A percentile compares a stretch with the other conserved stretches of the same genome.
Evolutionary conservation across 768 basidiomycete species (phyloP).

Genomic region (Lactifluus echinatus): DNA sequence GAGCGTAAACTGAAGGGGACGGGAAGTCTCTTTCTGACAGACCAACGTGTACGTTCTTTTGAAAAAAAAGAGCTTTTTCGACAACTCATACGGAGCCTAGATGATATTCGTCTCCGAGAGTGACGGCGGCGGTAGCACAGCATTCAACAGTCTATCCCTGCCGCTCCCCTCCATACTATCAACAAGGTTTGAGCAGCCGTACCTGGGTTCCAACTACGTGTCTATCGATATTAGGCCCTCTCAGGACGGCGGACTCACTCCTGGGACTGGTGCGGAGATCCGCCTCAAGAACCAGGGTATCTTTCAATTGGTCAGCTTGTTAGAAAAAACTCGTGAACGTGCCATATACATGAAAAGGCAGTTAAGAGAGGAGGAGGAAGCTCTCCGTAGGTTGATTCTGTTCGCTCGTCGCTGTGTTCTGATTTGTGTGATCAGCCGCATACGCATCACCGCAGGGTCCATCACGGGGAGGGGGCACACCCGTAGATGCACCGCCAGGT

Average conservation of each 20-base stretch:
- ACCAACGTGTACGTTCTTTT: constrained; percentile 51
- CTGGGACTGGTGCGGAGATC: constrained; percentile 57
- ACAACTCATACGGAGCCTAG: constrained; percentile 29
- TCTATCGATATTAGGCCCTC: constrained; percentile 59
- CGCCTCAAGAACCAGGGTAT: constrained; percentile 59
- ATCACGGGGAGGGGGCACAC: constrained; percentile 17
- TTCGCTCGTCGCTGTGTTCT: not conserved
- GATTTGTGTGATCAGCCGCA: constrained; percentile 9
- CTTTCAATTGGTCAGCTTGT: constrained; percentile 61
- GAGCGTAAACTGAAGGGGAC: constrained; percentile 47
- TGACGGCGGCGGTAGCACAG: constrained; percentile 16
- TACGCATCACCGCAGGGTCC: constrained; percentile 20
- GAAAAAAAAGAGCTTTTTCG: not conserved
- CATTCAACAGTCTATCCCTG: constrained; percentile 40
- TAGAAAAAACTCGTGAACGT: constrained; percentile 73
- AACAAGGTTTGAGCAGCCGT: constrained; percentile 69
- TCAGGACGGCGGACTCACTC: constrained; percentile 53
- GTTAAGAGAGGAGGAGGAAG: constrained; percentile 47
- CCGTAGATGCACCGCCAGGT: constrained; percentile 24
- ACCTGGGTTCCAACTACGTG: constrained; percentile 61
- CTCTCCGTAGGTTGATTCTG: constrained; percentile 42
- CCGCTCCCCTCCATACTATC: constrained; percentile 58
- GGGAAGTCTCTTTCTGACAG: constrained; percentile 58
- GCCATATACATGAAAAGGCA: constrained; percentile 69
- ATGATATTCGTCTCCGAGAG: constrained; percentile 43